Base-by-base conservation (phyloP, 208 protist genomes). In the Kentomonas sorsogonicus region DNA sequence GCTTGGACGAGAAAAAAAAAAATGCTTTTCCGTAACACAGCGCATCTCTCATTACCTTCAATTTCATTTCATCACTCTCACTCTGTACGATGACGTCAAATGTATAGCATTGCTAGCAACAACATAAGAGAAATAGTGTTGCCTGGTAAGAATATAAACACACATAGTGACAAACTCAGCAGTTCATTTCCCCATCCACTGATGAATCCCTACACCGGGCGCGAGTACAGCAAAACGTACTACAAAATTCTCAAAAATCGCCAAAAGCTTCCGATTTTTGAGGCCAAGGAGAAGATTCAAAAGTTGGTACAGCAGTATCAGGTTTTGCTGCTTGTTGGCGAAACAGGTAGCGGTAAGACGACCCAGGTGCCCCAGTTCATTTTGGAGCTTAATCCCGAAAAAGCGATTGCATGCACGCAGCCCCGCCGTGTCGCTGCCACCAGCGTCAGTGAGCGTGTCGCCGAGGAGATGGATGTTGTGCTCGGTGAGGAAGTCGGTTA, bases 401-500 rank as follows among this genome's bases (percentile, higher is more conserved):
- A 75, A 25, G 66, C 60, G 0, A 87, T 94, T 53, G 86, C 84
- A 0, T 98, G 96, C 68, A 99, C 97, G 15, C 98, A 99, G 68
- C 98, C 98, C n/a, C 79, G 98, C 4, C 83, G 98, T 72, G 98
- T 99, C 7, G 97, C 98, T 0, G 98, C 98, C 5, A 98, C 97
- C 33, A 96, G 83, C 16, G 97, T 99, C 0, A 97, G 98, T 52
- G 97, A 98, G 74, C 85, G 98, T 41, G 98, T 99, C 5, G 94
- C 98, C 4, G 91, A 98, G 63, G 98, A 99, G 74, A 92, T 98
- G 60, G 97, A 97, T 40, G 96, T 97, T 48, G 59, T 63, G 9
- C 64, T 99, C 0, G 98, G 98, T 33, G 76, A 97, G 29, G 93
- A 98, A 60, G 97, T 99, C 2, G 98, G 98, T 11, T 99, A 99